Evolutionary conservation across 164 flowering plant genomes (phyloP), one percentile per base, ranked within the genome.

Genomic region (Echeveria elegans): DNA sequence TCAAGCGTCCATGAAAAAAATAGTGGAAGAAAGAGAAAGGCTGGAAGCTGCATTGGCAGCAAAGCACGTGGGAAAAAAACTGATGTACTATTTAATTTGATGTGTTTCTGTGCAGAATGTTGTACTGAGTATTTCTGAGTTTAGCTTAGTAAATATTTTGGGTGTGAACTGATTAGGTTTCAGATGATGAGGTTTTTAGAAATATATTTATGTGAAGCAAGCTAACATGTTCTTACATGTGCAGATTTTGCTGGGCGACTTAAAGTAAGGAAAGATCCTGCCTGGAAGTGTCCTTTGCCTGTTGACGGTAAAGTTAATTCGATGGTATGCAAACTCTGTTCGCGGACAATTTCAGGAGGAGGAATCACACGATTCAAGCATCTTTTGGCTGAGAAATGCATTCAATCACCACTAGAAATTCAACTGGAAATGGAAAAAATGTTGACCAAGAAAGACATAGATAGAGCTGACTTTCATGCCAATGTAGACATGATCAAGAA

Each of bases 321-420:
- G 23, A 63, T 63, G 40, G 29, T 38, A n/a, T 63, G 65, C 45
- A 63, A 63, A n/a, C 36, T 63, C 65, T 63, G 65, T 32, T 23
- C 43, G 10, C 21, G 21, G 65, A 63, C 16, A 23, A 63, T 63
- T 34, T 38, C 43, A 11, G 65, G 65, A 10, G 65, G 65, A 34
- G 65, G 65, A 31, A 63, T 63, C 14, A 63, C 65, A 9, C 15
- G 65, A 63, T 63, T 63, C 28, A 63, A 63, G 43, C 43, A 4
- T 6, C 65, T 34, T 63, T 38, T 63, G 24, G 21, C 45, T 36
- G 43, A 38, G 28, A 34, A n/a, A 31, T 63, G 45, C 43, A n/a
- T 38, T 36, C 6, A 38, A 1, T 43, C 43, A 30, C 40, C 65
- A 31, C 43, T 40, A 16, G 65, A 63, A 31, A 45, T 63, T 38